Evolutionary conservation across 805 yeast species (phyloP), one percentile per base, ranked within the genome.

Genomic region (Yarrowia bubula): DNA sequence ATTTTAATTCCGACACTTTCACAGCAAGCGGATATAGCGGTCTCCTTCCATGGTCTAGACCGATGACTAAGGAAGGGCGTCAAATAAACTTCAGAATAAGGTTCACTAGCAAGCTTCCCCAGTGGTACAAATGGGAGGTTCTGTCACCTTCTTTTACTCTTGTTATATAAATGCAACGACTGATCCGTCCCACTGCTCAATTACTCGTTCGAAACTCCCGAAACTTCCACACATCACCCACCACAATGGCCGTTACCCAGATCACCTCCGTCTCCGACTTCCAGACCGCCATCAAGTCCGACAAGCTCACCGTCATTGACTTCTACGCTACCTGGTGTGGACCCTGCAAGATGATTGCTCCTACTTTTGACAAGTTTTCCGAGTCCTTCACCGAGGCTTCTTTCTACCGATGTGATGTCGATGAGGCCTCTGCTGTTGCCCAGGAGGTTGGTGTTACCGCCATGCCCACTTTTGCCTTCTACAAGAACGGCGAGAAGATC

Each of bases 281-380:
- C 83, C 79, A 84, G 64, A 80, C 81, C 67, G 88, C 86, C 70
- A 83, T 88, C 73, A 71, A 77, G 66, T 81, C 81, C 73, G 84
- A 84, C 70, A 89, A 88, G 72, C 82, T 91, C 74, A 92, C 91
- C 71, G 92, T 95, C 71, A 90, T 95, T 71, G 98, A 95, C 81
- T 95, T 93, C 82, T 92, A 85, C 75, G 98, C 98, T 72, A 86
- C 92, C 68, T 95, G 98, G 98, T 93, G 99, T 79, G 98, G 98
- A 71, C 98, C 99, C 68, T 93, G 99, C 83, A 95, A 93, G 84
- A 89, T 89, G 89, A 89, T 92, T 79, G 90, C 97, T 67, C 98
- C 98, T 74, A 80, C 90, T 80, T 80, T 93, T 71, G 77, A 77
- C 60, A 84, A 86, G 76, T 75, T 75, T 71, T 72, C 77, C 69